A percentile compares a stretch with the other conserved stretches of the same genome.
Conservation (phyloP, 495 filamentous ascomycete species). For the Aspergillus incahuasiensis region DNA sequence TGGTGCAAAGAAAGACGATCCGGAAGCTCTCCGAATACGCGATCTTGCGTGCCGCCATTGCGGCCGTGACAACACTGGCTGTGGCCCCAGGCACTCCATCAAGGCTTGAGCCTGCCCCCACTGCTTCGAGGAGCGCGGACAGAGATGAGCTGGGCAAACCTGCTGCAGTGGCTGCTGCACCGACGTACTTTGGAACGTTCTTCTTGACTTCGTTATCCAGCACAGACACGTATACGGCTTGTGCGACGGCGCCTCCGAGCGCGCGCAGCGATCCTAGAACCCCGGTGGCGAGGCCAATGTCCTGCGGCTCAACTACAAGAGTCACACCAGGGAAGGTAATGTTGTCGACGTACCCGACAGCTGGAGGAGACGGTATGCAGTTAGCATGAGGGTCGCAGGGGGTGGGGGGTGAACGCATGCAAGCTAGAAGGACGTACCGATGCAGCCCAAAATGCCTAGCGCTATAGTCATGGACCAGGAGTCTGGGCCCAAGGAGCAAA, state of each 20-base stretch:
- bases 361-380: too few relatives aligned
- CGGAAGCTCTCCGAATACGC: not conserved
- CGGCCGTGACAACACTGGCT: not conserved
- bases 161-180: not conserved
- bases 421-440: not conserved
- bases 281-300: not conserved
- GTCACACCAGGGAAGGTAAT: not conserved
- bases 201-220: not conserved
- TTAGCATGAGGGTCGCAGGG: too few relatives aligned
- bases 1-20: not conserved
- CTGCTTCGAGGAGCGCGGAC: not conserved
- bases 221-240: not conserved
- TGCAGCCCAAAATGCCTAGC: not conserved
- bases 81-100: not conserved
- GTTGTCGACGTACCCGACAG: not conserved
- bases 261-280: not conserved
- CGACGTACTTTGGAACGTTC: not conserved
- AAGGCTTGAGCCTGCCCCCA: not conserved
- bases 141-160: not conserved
- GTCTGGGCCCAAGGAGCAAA: not conserved
- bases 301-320: not conserved
- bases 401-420: too few relatives aligned
- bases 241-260: not conserved
- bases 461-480: not conserved
- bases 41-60: not conserved